Conservation (phyloP, 495 filamentous ascomycete genomes). For the Rhypophila decipiens region DNA sequence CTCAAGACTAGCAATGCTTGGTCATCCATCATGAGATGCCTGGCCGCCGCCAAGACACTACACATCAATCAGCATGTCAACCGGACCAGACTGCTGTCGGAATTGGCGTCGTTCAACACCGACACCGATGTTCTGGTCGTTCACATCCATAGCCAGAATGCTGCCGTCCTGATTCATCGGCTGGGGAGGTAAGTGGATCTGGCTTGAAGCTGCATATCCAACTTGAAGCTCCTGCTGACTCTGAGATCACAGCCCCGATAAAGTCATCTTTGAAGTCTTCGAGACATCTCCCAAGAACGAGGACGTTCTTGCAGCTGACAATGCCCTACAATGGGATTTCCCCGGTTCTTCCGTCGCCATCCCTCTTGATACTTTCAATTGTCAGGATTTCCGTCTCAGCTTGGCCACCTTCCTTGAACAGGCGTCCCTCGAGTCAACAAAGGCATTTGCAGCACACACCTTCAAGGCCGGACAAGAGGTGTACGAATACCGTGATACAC, state of each 20-base stretch:
- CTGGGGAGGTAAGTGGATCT: constrained; percentile 29
- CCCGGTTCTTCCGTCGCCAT: constrained; percentile 32
- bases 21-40: constrained; percentile 23
- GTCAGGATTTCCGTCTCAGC: constrained; percentile 38
- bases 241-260: not conserved
- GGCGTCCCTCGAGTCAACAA: constrained; percentile 50
- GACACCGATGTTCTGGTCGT: constrained; percentile 33
- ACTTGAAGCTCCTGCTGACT: not conserved
- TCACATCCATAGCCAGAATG: constrained; percentile 50
- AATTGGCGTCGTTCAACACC: constrained; percentile 28
- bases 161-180: constrained; percentile 44
- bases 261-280: constrained; percentile 46
- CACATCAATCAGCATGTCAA: constrained; percentile 31
- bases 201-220: too few relatives aligned
- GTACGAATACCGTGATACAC: constrained; percentile 50
- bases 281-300: constrained; percentile 47
- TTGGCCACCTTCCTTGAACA: constrained; percentile 52
- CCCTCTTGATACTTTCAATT: constrained; percentile 36
- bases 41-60: constrained; percentile 26
- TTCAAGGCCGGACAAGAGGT: constrained; percentile 42
- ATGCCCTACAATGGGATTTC: constrained; percentile 34
- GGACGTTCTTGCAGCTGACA: constrained; percentile 31
- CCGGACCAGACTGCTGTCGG: constrained; percentile 25
- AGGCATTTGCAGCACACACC: constrained; percentile 42
- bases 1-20: constrained; percentile 20